Conservation (phyloP, 2,329 filamentous ascomycete species). For the Fusarium nygamai region DNA sequence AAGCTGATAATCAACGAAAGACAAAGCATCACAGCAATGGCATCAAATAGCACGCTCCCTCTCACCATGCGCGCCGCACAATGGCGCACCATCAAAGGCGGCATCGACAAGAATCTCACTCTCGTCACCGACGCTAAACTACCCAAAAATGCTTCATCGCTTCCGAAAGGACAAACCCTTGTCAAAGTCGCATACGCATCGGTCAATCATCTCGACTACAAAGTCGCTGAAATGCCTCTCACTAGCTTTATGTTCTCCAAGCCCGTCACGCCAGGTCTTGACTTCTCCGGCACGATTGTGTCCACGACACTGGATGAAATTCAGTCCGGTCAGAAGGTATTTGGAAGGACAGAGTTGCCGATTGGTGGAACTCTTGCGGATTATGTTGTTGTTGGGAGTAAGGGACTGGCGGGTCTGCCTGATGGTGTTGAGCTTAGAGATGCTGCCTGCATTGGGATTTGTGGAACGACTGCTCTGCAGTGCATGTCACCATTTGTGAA, state of each 20-base stretch:
- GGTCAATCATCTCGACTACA: constrained; percentile 37
- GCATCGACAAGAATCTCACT: constrained; percentile 31
- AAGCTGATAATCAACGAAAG: not conserved
- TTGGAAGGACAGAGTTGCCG: constrained; percentile 25
- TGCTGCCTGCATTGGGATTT: constrained; percentile 24
- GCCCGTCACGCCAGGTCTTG: constrained; percentile 24
- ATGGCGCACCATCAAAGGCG: constrained; percentile 27
- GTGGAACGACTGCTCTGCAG: constrained; percentile 21
- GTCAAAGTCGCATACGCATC: constrained; percentile 34
- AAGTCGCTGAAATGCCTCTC: constrained; percentile 28
- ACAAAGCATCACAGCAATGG: not conserved
- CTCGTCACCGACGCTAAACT: constrained; percentile 1
- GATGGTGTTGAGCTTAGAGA: constrained; percentile 9
- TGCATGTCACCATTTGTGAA: not conserved
- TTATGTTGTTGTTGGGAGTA: constrained; percentile 20
- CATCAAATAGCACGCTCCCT: constrained; percentile 9
- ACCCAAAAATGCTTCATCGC: not conserved
- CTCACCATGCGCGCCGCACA: constrained; percentile 29
- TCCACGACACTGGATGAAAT: not conserved
- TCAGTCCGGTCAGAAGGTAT: constrained; percentile 1
- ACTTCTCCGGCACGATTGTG: constrained; percentile 31
- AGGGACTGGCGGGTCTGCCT: not conserved
- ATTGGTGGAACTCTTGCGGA: constrained; percentile 22
- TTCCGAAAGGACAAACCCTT: constrained; percentile 10
- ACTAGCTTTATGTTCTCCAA: constrained; percentile 10